Evolutionary conservation across 1,284 basidiomycete species (phyloP), one percentile per base, ranked within the genome.

Genomic region (Mycosarcoma maydis): DNA sequence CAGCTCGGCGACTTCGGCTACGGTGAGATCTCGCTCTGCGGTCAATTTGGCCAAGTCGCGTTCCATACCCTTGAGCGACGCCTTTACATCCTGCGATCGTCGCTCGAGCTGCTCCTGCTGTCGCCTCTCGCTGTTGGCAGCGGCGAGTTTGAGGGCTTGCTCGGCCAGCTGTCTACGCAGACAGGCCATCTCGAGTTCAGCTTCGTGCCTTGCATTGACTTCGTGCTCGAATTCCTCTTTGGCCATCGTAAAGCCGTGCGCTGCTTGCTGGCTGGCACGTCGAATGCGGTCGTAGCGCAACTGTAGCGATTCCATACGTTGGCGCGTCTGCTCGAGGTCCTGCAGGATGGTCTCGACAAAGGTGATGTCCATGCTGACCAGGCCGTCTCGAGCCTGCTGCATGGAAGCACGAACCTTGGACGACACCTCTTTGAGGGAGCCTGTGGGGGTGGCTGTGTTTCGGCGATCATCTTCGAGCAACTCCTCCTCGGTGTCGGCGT

Each of bases 201-300:
- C 91, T 68, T 96, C 94, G 20, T 90, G 88, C 19, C 94, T 87
- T 26, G 90, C 88, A 51, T 90, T 88, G 40, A 93, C 86, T 82
- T 98, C 94, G 54, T 88, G 88, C 80, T 96, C 93, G 79, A 94
- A 97, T 81, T 98, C 94, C 48, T 90, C 89, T 69, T 93, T 91
- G 2, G 95, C 94, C 36, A 94, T 91, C 0, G 89, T 90, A 52
- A 98, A 85, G 14, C 95, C 94, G 68, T 94, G 91, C 56, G 94
- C 91, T 72, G 92, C 94, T 75, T 92, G 91, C 78, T 92, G 91
- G 80, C 92, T 95, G n/a, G 64, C 72, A 3, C 69, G 65, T 92
- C 93, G 87, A 77, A 92, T 89, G 24, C 90, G 89, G 79, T 93
- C 91, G 72, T 95, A 88, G 81, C 88, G 90, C 60, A 83, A 85